Evolutionary conservation across 2,329 filamentous ascomycete genomes (phyloP), one percentile per base, ranked within the genome.

Genomic region (Colletotrichum sp.): DNA sequence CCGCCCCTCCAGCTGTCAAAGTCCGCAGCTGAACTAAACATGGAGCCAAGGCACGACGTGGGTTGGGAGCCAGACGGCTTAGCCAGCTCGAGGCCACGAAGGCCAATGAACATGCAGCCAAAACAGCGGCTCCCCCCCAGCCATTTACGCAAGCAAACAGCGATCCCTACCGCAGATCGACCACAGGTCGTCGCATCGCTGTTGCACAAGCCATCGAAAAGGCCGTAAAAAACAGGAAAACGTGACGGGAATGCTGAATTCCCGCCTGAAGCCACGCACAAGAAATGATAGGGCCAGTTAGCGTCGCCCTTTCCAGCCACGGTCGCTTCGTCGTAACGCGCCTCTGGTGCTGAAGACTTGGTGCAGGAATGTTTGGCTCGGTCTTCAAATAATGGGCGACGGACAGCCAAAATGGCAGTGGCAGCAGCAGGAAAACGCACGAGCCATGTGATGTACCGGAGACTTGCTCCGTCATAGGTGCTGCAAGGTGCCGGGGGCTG

Each of bases 91-190:
- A 32, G 44, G 44, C 44, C 44, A 52, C 12, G 44, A 52, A 52
- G 44, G n/a, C 44, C 44, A 36, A 73, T 60, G 32, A 36, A 30
- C 13, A 69, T 30, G 65, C 59, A 28, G 65, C 70, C 34, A 69
- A 49, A 32, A 26, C 24, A 30, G 62, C 36, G 67, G 49, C 49
- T 63, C 49, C 70, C 59, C 57, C 64, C 57, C 70, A 76, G 74
- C 70, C 70, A 65, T 76, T 44, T 65, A 76, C 74, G 74, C 74
- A 76, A 76, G 57, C 74, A 76, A 28, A 59, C 8, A 59, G 73
- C 73, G 70, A 76, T 76, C 73, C 70, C 44, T 73, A 63, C 74
- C 9, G 65, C 59, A 69, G 74, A 76, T 76, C 74, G 70, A 34
- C 64, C 44, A 60, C 64, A 44, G 59, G 49, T 74, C 21, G 74